Evolutionary conservation across 2,329 filamentous ascomycete species (phyloP), one percentile per base, ranked within the genome.

Genomic region (Penicillium sp.): DNA sequence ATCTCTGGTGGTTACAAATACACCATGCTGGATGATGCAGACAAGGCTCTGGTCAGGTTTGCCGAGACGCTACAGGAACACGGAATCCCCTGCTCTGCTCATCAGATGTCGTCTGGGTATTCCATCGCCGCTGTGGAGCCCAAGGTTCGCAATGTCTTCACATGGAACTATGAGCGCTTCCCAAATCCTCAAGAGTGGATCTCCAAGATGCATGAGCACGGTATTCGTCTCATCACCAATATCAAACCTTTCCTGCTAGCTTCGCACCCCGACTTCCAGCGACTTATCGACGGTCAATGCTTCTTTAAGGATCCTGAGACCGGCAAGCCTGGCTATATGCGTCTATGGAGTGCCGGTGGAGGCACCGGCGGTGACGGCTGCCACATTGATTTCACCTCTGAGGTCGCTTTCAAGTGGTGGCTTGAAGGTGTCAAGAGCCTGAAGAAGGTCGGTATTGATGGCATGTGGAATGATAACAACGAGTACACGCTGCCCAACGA

Each of bases 401-500:
- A 83, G 22, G 82, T 82, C 0, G 88, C 86, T 0, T 91, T 85
- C 67, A 77, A 86, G 16, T 91, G 87, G 86, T 91, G 89, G 89
- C 88, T 85, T 60, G 78, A 89, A 0, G 88, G 89, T 1, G 84
- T 89, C 9, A 82, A 83, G 59, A 82, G 81, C 51, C 78, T 91
- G 1, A 85, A 85, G 55, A 76, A 83, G 27, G 75, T 85, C 9
- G 88, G 88, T 1, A 88, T 91, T 56, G 88, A 90, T 64, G 88
- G 83, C 50, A 90, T 91, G 76, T 91, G 89, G 89, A 91, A 91
- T 64, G 89, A 91, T 70, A 91, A 91, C 73, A 91, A 91, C 64
- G 89, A 91, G 71, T 91, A 90, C 70, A 87, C 85, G 0, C 80
- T 89, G 2, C 82, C 86, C 0, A 80, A 85, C 60, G 89, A 91